Base-by-base conservation (phyloP, 148 eudicot genomes). In the Talinum fruticosum region DNA sequence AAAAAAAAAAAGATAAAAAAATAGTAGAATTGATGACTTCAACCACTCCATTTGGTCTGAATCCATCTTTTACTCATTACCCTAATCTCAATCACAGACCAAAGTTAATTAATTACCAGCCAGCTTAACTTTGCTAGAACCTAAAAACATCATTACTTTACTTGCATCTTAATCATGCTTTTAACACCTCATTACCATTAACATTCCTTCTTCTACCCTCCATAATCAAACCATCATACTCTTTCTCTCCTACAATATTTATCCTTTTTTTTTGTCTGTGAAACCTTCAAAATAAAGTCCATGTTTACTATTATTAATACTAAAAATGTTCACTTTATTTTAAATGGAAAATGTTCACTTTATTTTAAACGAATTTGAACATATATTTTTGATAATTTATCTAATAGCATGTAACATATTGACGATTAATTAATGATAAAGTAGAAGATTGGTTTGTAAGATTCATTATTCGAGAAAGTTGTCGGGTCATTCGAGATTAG, bases 61-160 rank as follows among this genome's bases (percentile, higher is more conserved):
- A 51, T 51, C 57, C 4, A 59, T 59, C 29, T n/a, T 59, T 59
- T n/a, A n/a, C 64, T 59, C 28, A 59, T 59, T n/a, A 59, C 64
- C 64, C 64, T 8, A 28, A 24, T 62, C 18, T 62, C 33, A 62
- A 62, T 62, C 32, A 62, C 33, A 62, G 0, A 33, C 10, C 33
- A 62, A 62, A 3, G 32, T 62, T 62, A 62, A 62, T 62, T 62
- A 62, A 62, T 28, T 28, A 62, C 16, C 32, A 28, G 6, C 15
- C 30, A 29, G 6, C 33, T 62, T 59, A 59, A 59, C 32, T 62
- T n/a, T 26, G 66, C 66, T 62, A 62, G 16, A 62, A 26, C 16
- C 66, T 62, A 62, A 62, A 26, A 62, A 62, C 66, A 62, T 62
- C 34, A 59, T 59, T 59, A 24, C 64, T 59, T 59, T 59, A 59